phyloP scores from a whole-genome alignment of 176 grass and related monocot species.

The Phragmites australis region DNA sequence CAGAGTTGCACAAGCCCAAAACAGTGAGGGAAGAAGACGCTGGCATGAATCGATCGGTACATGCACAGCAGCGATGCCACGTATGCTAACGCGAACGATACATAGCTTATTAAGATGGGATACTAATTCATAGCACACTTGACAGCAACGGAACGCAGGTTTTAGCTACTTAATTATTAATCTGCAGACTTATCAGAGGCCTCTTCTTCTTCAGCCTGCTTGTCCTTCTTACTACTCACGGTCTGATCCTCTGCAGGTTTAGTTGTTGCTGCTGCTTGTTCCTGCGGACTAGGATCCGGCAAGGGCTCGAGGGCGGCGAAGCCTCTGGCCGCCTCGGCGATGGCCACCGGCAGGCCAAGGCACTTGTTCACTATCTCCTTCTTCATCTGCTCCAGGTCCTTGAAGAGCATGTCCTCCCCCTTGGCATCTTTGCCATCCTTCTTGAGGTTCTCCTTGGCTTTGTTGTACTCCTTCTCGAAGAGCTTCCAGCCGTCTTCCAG shows the following conservation, averaged over 20 bases:
- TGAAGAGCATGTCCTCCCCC: background rate
- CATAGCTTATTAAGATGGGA: no score
- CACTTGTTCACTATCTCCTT: slow-evolving; percentile 35
- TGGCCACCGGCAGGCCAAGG: slow-evolving; percentile 49
- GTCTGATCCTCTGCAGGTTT: background rate
- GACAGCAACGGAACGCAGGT: no score
- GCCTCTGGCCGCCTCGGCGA: slow-evolving; percentile 47
- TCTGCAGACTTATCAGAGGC: no score
- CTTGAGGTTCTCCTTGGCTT: background rate
- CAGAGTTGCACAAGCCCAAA: no score
- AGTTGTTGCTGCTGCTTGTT: background rate
- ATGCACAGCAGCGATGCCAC: no score
- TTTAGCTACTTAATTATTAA: no score
- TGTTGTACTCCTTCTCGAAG: slow-evolving; percentile 18
- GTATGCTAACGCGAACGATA: no score
- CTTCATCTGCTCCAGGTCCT: slow-evolving; percentile 25
- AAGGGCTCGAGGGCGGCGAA: background rate
- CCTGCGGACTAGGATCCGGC: background rate
- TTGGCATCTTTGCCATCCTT: background rate
- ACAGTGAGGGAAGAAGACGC: no score
- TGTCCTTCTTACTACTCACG: no score
- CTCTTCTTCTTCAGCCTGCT: no score
- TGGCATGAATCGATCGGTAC: no score
- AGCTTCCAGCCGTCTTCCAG: slow-evolving; percentile 24
- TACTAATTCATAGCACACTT: no score